Evolutionary conservation across 176 grass and related monocot species (phyloP), one percentile per base, ranked within the genome.

Genomic region (Eragrostis nindensis): DNA sequence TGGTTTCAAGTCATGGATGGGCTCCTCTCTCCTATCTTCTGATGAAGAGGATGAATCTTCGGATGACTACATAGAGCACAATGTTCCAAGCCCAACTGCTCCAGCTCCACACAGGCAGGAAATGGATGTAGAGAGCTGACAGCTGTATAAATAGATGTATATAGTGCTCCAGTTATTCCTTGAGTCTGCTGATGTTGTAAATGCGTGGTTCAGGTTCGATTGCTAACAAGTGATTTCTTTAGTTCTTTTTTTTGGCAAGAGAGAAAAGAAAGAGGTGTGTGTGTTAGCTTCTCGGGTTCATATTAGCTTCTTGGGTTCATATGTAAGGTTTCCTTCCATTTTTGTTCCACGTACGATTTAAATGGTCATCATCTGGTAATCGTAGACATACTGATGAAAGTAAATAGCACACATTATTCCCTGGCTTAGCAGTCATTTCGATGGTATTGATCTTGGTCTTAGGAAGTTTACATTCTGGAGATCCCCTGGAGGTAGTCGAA

Each of bases 1-100:
- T 80, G 92, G 92, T 67, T 99, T 99, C 72, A 99, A 93, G 77
- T 76, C 87, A 71, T 99, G 96, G 96, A 93, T 93, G 96, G 92
- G 92, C n/a, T 90, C 96, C 0, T 93, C 96, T 46, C 86, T 93
- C 82, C 82, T 95, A 82, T 95, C 92, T 71, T 99, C 92, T 21
- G 92, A 99, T 25, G 95, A 98, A 0, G 96, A 98, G 75, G 92
- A 98, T 5, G 96, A 99, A 80, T 85, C 75, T 55, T 79, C 76
- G 0, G 90, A 93, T 93, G 92, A 95, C 66, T 95, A 93, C 65
- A 87, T 93, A 62, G 88, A 89, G 80, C 86, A 87, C 40, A 77
- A 61, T 78, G 76, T 32, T 74, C 85, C 84, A 72, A 83, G 66
- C 74, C 80, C 78, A 22, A 85, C 66, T 75, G 63, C 69, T 15